These are phyloP conservation scores for Polysphondylium violaceum DNA, from an alignment of 78 protist genomes.

Conservation along the genomic window DNA sequence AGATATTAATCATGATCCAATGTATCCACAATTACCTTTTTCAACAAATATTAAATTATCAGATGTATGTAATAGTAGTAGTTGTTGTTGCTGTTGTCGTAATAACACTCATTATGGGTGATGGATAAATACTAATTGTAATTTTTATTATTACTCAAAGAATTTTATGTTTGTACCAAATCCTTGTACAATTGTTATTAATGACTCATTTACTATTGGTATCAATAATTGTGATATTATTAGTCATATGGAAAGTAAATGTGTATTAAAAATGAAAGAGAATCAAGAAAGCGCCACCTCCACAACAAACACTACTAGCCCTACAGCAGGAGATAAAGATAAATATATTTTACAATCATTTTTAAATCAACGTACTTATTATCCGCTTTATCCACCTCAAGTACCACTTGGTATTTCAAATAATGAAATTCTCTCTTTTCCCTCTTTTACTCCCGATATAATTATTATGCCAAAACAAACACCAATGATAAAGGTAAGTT, in stretches of 20 bases:
- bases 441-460: conserved; percentile 56
- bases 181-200: conserved; percentile 44
- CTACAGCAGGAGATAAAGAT: background rate
- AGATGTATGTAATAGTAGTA: conserved; percentile 1
- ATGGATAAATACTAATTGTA: background rate
- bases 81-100: too few relatives aligned
- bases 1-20: conserved; percentile 54
- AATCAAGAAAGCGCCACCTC: background rate
- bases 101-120: background rate
- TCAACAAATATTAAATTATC: background rate
- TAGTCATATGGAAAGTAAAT: conserved; percentile 2
- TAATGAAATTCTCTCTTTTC: conserved; percentile 6
- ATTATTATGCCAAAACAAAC: conserved; percentile 5
- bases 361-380: conserved; percentile 40
- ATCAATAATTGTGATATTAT: conserved; percentile 7
- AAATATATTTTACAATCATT: conserved; percentile 35
- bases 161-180: conserved; percentile 60
- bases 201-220: conserved; percentile 62
- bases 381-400: conserved; percentile 68
- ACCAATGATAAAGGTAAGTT: background rate
- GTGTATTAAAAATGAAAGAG: background rate
- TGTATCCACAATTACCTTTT: conserved; percentile 84
- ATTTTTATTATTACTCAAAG: background rate
- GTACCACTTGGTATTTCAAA: conserved; percentile 24
- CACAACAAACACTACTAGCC: background rate